Evolutionary conservation across 176 grass and related monocot species (phyloP).

Genomic region (Oryza glaberrima): DNA sequence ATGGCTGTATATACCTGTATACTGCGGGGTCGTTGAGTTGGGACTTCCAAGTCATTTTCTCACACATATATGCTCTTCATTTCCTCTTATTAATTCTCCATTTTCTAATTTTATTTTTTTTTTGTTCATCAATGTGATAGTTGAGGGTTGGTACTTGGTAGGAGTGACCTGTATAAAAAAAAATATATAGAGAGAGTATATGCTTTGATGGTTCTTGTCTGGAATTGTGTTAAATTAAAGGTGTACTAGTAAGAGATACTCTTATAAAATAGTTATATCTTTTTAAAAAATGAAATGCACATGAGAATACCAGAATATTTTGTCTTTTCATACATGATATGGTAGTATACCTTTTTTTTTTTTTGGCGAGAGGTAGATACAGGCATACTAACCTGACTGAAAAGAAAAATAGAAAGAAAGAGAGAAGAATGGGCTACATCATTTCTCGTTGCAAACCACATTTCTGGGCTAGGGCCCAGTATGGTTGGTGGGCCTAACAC

Average conservation of each 20-base stretch:
- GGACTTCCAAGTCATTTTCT: conserved; percentile 33
- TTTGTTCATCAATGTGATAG: not conserved
- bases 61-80: not conserved
- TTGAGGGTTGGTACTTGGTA: not conserved
- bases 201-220: not conserved
- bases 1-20: conserved; percentile 17
- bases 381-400: too few relatives aligned
- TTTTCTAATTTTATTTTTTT: not conserved
- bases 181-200: not conserved
- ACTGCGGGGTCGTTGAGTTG: not conserved
- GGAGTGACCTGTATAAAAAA: not conserved
- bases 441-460: not conserved
- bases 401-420: not conserved
- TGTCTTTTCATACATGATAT: not conserved
- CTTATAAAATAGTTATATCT: not conserved
- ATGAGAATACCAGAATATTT: not conserved
- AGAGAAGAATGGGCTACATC: not conserved
- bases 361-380: too few relatives aligned
- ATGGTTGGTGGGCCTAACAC: not conserved
- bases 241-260: not conserved
- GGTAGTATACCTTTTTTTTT: too few relatives aligned
- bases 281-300: too few relatives aligned
- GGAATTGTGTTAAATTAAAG: not conserved
- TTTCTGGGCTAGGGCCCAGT: not conserved
- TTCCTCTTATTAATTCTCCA: not conserved